Evolutionary conservation across 257 asterid species (phyloP).

Genomic region (Gentiana dahurica): DNA sequence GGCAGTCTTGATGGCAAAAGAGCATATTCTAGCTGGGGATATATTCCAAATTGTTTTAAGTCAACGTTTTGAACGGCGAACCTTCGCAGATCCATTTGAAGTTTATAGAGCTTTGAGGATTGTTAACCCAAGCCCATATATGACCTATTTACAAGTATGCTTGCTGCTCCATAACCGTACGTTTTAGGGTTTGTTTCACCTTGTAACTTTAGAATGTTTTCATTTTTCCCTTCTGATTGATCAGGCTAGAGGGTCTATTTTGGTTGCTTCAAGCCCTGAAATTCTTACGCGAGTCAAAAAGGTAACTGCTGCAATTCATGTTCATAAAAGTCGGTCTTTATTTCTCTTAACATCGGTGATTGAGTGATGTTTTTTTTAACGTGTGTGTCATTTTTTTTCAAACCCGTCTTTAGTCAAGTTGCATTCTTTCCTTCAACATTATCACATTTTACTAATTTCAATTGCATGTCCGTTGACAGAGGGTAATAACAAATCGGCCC

Average conservation of each 20-base stretch:
- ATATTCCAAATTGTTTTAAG: constrained; percentile 96
- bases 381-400: background rate
- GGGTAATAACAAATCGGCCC: constrained; percentile 75
- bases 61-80: constrained; percentile 90
- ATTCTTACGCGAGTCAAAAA: constrained; percentile 87
- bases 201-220: background rate
- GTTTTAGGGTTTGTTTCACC: constrained; percentile 7
- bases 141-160: constrained; percentile 89
- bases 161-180: constrained; percentile 14
- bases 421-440: background rate
- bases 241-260: constrained; percentile 91
- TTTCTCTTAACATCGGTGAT: background rate
- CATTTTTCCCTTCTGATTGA: background rate
- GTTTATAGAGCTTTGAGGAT: constrained; percentile 91
- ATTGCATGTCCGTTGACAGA: constrained; percentile 31
- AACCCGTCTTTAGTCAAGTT: background rate
- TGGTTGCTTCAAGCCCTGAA: constrained; percentile 98
- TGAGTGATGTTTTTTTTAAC: background rate
- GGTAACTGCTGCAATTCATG: constrained; percentile 23
- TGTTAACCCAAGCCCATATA: constrained; percentile 96
- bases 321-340: background rate
- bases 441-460: constrained; percentile 7
- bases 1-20: constrained; percentile 78
- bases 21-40: constrained; percentile 95
- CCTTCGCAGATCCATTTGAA: constrained; percentile 98